phyloP scores from a whole-genome alignment of 352 stramenopile genomes.

The Phytophthora pseudosyringae region DNA sequence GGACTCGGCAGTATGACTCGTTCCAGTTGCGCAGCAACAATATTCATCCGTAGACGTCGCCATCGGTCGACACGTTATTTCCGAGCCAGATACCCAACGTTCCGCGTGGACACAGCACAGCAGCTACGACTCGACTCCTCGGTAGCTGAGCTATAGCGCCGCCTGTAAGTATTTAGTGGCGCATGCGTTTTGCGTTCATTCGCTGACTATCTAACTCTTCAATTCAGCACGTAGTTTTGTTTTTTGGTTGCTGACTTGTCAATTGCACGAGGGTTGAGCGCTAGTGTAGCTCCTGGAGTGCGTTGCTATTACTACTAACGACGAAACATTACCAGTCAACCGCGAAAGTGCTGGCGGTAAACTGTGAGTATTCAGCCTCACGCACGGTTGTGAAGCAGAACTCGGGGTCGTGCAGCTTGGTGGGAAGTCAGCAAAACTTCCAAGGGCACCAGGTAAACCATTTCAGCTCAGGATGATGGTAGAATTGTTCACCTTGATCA shows the following conservation, averaged over 20 bases:
- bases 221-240: conserved; percentile 33
- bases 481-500: too few species aligned
- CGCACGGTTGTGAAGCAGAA: too few species aligned
- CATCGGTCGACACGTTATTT: conserved; percentile 18
- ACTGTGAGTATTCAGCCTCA: too few species aligned
- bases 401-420: too few species aligned
- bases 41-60: conserved; percentile 69
- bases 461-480: too few species aligned
- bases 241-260: not conserved
- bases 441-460: too few species aligned
- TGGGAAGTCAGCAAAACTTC: too few species aligned
- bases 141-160: conserved; percentile 20
- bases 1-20: conserved; percentile 90
- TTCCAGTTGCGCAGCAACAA: conserved; percentile 93
- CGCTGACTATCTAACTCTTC: conserved; percentile 2
- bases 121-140: conserved; percentile 14
- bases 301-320: too few species aligned
- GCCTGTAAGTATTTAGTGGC: conserved; percentile 35
- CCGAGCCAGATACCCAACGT: conserved; percentile 18
- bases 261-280: too few species aligned
- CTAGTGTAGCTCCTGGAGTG: too few species aligned
- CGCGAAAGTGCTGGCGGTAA: too few species aligned
- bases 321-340: too few species aligned
- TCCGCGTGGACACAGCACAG: conserved; percentile 17
- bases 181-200: conserved; percentile 24